A percentile compares a stretch with the other conserved stretches of the same genome.
phyloP scores from a whole-genome alignment of 2,329 filamentous ascomycete species.

The Claviceps cyperi region DNA sequence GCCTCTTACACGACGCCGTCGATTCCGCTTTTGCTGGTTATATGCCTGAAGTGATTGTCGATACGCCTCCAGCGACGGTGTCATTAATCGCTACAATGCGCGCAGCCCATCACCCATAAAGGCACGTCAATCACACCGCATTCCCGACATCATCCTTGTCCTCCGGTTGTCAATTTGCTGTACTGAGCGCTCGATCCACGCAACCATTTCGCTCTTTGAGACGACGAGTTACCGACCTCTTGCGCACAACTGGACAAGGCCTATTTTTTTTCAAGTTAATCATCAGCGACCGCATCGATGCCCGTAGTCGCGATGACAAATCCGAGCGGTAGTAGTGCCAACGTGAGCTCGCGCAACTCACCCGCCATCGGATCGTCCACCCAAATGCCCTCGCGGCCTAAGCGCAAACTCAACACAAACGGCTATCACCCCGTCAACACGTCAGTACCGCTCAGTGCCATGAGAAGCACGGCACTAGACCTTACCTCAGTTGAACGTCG shows the following conservation, averaged over 20 bases:
- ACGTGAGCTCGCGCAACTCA: constrained; percentile 37
- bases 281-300: constrained; percentile 19
- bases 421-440: constrained; percentile 37
- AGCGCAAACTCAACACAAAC: constrained; percentile 38
- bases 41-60: background rate
- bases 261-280: constrained; percentile 18
- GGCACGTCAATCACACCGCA: constrained; percentile 4
- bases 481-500: constrained; percentile 82
- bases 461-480: constrained; percentile 54
- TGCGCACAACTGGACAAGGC: constrained; percentile 1
- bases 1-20: background rate
- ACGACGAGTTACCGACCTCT: background rate
- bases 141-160: background rate
- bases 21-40: background rate
- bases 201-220: background rate
- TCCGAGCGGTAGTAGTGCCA: constrained; percentile 26
- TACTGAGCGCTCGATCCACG: background rate
- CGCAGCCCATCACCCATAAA: constrained; percentile 7
- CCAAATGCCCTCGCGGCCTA: constrained; percentile 30
- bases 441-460: constrained; percentile 38
- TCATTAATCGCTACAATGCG: constrained; percentile 11
- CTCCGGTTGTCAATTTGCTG: background rate
- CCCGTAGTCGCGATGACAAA: constrained; percentile 22
- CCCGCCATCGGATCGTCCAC: constrained; percentile 27
- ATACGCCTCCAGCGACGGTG: constrained; percentile 1